Evolutionary conservation across 139 green algal genomes (phyloP), one percentile per base, ranked within the genome.

Genomic region (Tetradesmus obliquus): DNA sequence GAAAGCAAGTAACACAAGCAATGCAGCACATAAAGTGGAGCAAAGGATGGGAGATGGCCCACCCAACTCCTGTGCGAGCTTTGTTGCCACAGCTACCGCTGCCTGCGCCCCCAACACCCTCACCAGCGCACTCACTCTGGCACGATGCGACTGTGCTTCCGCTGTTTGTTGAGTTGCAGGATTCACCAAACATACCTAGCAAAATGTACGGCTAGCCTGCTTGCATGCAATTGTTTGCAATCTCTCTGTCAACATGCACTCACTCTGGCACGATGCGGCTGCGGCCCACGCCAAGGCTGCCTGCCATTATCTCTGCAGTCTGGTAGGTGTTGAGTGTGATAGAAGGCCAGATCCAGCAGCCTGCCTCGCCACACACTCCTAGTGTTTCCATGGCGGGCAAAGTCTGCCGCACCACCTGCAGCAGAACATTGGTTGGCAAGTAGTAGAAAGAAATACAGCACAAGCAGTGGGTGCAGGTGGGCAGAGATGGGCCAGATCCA

Each of bases 201-300:
- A 45, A 45, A 45, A 45, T 45, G 32, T 45, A 45, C 32, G 32
- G 32, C 32, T 45, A 45, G 32, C 32, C 32, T 45, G 32, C 32
- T 45, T 45, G 32, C 32, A 45, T 45, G 32, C 32, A 45, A 45
- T 45, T 45, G 32, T 45, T 45, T 45, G 32, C 32, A 45, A 45
- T 45, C 32, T 45, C 32, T 45, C 32, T 45, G 32, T 45, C 32
- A 45, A 45, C 32, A 45, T 45, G 13, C 71, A 83, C 60, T 90
- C 51, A 97, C 90, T 98, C 97, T 10, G 95, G 95, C 6, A 97
- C 95, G 84, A 98, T 96, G 12, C 94, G 81, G 86, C 89, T 94
- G 66, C 95, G 92, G 6, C 93, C 93, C 13, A 97, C 72, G 22
- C 91, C 91, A 17, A 97, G 81, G 51, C 91, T 51, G 15, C 82